These are phyloP conservation scores for Amanita molliuscula DNA, from an alignment of 768 basidiomycete genomes.

Conservation along the genomic window DNA sequence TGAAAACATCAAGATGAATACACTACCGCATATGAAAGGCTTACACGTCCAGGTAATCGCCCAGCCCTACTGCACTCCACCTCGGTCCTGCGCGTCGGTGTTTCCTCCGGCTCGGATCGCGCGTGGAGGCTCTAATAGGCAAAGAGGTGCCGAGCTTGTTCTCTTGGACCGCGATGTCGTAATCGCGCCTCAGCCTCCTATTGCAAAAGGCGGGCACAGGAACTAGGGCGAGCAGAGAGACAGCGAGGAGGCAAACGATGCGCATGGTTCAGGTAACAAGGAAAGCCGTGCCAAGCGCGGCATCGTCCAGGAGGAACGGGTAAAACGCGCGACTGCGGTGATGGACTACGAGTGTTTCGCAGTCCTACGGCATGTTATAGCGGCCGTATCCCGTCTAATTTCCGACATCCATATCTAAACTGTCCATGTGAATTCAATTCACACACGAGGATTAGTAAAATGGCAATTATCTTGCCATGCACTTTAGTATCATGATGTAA, in stretches of 20 bases:
- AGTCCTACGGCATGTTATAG: no score
- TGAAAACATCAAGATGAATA: not conserved
- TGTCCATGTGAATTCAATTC: no score
- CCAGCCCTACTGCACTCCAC: slow-evolving; percentile 40
- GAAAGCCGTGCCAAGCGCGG: not conserved
- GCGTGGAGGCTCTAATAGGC: slow-evolving; percentile 20
- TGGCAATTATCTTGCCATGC: no score
- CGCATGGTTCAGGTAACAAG: not conserved
- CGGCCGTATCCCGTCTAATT: no score
- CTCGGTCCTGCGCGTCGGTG: slow-evolving; percentile 15
- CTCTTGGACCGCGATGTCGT: not conserved
- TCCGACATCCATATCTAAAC: no score
- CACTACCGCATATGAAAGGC: slow-evolving; percentile 9
- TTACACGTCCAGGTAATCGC: slow-evolving; percentile 56
- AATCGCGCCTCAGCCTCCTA: not conserved
- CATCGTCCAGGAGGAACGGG: not conserved
- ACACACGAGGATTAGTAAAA: no score
- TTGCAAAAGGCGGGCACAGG: not conserved
- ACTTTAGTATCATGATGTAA: no score
- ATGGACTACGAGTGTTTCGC: no score
- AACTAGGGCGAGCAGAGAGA: not conserved
- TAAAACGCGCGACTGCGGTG: no score
- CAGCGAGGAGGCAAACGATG: no score
- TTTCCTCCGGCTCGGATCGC: slow-evolving; percentile 10
- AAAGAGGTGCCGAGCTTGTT: slow-evolving; percentile 26